Evolutionary conservation across 768 basidiomycete species (phyloP), one percentile per base, ranked within the genome.

Genomic region (Pilatotrama ljubarskyi): DNA sequence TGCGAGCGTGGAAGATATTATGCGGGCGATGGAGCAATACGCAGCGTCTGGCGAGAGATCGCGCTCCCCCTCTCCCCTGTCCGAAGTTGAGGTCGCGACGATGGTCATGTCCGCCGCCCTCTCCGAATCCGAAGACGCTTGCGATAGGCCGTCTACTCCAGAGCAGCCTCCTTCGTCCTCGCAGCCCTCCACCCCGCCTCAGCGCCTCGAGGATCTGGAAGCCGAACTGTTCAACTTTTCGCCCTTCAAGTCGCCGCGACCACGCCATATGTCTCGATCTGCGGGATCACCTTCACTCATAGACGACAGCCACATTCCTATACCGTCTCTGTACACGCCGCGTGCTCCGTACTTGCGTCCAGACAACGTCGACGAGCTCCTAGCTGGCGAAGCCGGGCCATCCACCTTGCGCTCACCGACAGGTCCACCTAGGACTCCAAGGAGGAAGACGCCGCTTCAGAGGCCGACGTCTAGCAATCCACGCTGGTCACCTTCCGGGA

Each of bases 381-480:
- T 62, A 1, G 37, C 48, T 6, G 48, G 32, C 5, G 54, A 61
- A 24, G n/a, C 60, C 2, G 50, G 36, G 7, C 38, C 60, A 1
- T 38, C 55, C 22, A 35, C 36, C 2, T 15, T n/a, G 3, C 49
- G 26, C 1, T 46, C 55, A 1, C 51, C 59, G n/a, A 40, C 9
- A 5, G 48, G 26, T 1, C 44, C 25, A 5, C 59, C 59, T 2
- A 35, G 55, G 25, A 64, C 63, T 6, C 59, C 63, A 1, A 64
- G 50, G 3, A 60, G 50, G 46, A 64, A 78, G 61, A 78, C 77
- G 10, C 78, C 79, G 0, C 70, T 78, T 80, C 18, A 52, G 43
- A 36, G 58, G 10, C 37, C n/a, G 38, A 11, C 26, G 17, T 54
- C 81, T 83, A 13, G 85, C 83, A 3, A 77, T 77, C 13, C 61